Conservation (phyloP, 1,284 basidiomycete genomes). For the Pyrrhoderma noxium region DNA sequence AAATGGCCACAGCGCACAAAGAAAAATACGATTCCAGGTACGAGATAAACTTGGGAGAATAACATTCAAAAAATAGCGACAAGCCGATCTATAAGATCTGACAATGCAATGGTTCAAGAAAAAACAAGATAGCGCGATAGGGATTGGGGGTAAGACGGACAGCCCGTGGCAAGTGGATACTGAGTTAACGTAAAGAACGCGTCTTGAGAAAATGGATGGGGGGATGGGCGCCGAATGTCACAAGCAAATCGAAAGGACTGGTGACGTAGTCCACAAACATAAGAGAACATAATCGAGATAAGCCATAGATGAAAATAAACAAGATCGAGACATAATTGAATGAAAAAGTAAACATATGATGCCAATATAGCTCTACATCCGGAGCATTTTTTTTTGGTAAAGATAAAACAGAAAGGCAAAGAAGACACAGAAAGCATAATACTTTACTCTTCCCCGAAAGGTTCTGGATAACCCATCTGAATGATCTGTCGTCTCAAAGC, state of each 20-base stretch:
- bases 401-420: conserved; percentile 17
- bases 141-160: conserved; percentile 3
- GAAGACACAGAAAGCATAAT: conserved; percentile 17
- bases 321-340: not conserved
- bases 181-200: not conserved
- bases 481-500: conserved; percentile 39
- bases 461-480: conserved; percentile 40
- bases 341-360: no score
- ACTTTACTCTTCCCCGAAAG: conserved; percentile 27
- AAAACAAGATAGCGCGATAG: not conserved
- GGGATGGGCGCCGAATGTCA: conserved; percentile 38
- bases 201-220: not conserved
- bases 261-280: conserved; percentile 2
- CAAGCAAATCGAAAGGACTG: not conserved
- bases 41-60: not conserved
- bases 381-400: no score
- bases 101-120: not conserved
- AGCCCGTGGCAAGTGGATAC: conserved; percentile 3
- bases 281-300: conserved; percentile 4
- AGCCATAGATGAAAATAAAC: conserved; percentile 15
- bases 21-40: not conserved
- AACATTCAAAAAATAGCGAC: not conserved
- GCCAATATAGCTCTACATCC: no score
- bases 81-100: not conserved
- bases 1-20: not conserved